Conservation (phyloP, 805 yeast species). For the Kluyveromyces siamensis region DNA sequence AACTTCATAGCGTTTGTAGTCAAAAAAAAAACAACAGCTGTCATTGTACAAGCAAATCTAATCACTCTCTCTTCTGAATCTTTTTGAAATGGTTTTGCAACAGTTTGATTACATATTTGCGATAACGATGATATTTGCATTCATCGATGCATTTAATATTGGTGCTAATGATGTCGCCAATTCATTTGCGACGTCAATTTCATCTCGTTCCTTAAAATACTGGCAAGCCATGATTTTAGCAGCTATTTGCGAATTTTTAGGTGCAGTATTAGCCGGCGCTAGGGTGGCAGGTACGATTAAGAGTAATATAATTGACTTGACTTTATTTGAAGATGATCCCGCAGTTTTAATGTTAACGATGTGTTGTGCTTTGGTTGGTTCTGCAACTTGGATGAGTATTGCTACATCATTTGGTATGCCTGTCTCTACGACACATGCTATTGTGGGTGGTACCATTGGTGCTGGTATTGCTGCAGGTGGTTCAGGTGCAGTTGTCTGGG, state of each 20-base stretch:
- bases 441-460: slow-evolving; percentile 70
- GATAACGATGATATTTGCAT: slow-evolving; percentile 58
- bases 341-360: slow-evolving; percentile 67
- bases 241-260: slow-evolving; percentile 61
- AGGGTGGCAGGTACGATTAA: slow-evolving; percentile 68
- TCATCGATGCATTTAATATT: slow-evolving; percentile 69
- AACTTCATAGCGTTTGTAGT: too few species aligned
- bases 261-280: slow-evolving; percentile 66
- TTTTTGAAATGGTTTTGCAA: slow-evolving; percentile 30
- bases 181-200: slow-evolving; percentile 69
- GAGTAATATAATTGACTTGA: slow-evolving; percentile 49
- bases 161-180: slow-evolving; percentile 81
- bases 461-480: slow-evolving; percentile 69
- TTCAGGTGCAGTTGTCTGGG: slow-evolving; percentile 54
- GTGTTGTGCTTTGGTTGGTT: slow-evolving; percentile 69
- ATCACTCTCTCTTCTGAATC: not conserved
- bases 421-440: slow-evolving; percentile 75
- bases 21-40: too few species aligned
- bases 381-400: slow-evolving; percentile 57
- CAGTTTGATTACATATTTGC: slow-evolving; percentile 68
- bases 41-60: too few species aligned
- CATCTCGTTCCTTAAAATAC: slow-evolving; percentile 58
- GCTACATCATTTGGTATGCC: slow-evolving; percentile 67
- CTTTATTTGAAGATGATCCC: slow-evolving; percentile 43
- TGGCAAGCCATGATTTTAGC: slow-evolving; percentile 74